Evolutionary conservation across 495 filamentous ascomycete species (phyloP).

Genomic region (Saxophila tyrrhenica): DNA sequence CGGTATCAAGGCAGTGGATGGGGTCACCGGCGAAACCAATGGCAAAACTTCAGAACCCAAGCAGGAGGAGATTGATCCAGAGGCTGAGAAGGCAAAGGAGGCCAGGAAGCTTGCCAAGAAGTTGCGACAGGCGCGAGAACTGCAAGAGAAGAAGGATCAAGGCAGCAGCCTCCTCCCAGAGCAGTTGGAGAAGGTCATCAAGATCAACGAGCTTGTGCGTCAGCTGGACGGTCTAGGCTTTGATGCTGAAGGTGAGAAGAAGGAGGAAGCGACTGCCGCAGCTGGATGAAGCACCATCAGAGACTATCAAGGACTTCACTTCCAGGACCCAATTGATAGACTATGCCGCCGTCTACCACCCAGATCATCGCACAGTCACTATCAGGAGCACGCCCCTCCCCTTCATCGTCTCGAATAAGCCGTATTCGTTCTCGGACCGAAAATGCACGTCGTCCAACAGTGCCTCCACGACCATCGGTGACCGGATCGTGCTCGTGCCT

Average conservation of each 20-base stretch:
- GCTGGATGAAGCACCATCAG: background rate
- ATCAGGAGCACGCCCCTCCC: background rate
- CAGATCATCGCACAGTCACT: background rate
- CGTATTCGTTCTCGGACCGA: slow-evolving; percentile 9
- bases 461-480: slow-evolving; percentile 2
- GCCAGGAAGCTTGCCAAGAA: slow-evolving; percentile 93
- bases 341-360: too few relatives aligned
- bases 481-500: background rate
- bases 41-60: slow-evolving; percentile 13
- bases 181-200: slow-evolving; percentile 95
- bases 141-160: slow-evolving; percentile 81
- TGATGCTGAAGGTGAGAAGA: slow-evolving; percentile 51
- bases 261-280: slow-evolving; percentile 11
- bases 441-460: slow-evolving; percentile 4
- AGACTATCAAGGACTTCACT: too few relatives aligned
- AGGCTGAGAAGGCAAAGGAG: slow-evolving; percentile 82
- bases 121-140: slow-evolving; percentile 78
- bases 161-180: slow-evolving; percentile 78
- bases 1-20: slow-evolving; percentile 9
- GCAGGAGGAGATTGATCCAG: slow-evolving; percentile 40
- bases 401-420: slow-evolving; percentile 3
- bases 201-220: slow-evolving; percentile 83
- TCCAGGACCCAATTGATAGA: too few relatives aligned
- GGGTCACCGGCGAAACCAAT: slow-evolving; percentile 25
- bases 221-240: slow-evolving; percentile 83